These are phyloP conservation scores for Verticillium nonalfalfae DNA, from an alignment of 2,329 filamentous ascomycete species.

Conservation along the genomic window DNA sequence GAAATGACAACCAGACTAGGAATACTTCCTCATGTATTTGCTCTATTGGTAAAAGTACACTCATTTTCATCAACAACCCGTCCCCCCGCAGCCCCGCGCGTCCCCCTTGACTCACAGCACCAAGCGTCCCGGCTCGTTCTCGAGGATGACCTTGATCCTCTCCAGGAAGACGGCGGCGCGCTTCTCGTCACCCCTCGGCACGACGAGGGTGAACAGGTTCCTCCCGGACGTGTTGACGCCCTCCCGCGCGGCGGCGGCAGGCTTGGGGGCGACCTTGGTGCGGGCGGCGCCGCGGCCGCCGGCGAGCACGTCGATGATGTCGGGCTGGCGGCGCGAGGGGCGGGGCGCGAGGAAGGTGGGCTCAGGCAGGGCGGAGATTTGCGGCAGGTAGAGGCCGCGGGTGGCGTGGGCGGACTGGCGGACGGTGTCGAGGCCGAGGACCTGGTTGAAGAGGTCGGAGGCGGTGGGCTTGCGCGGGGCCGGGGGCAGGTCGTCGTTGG, in stretches of 20 bases:
- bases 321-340: slow-evolving; percentile 34
- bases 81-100: slow-evolving; percentile 7
- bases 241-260: slow-evolving; percentile 16
- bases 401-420: slow-evolving; percentile 33
- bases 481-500: slow-evolving; percentile 79
- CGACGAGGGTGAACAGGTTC: slow-evolving; percentile 78
- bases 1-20: neutral
- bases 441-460: slow-evolving; percentile 82
- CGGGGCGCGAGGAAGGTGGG: slow-evolving; percentile 20
- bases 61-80: slow-evolving; percentile 1
- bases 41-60: slow-evolving; percentile 8
- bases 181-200: slow-evolving; percentile 74
- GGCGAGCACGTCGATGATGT: slow-evolving; percentile 79
- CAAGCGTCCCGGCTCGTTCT: slow-evolving; percentile 71
- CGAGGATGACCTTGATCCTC: slow-evolving; percentile 76
- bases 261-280: slow-evolving; percentile 22
- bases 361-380: slow-evolving; percentile 56
- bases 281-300: slow-evolving; percentile 17
- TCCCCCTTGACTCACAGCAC: slow-evolving; percentile 45
- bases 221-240: slow-evolving; percentile 46
- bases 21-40: neutral
- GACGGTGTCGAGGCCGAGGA: slow-evolving; percentile 62
- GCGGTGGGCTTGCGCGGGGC: slow-evolving; percentile 59
- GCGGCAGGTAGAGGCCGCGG: slow-evolving; percentile 63
- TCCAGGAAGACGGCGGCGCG: slow-evolving; percentile 78